Base-by-base conservation (phyloP, 2,329 filamentous ascomycete genomes). In the Plenodomus lindquistii region DNA sequence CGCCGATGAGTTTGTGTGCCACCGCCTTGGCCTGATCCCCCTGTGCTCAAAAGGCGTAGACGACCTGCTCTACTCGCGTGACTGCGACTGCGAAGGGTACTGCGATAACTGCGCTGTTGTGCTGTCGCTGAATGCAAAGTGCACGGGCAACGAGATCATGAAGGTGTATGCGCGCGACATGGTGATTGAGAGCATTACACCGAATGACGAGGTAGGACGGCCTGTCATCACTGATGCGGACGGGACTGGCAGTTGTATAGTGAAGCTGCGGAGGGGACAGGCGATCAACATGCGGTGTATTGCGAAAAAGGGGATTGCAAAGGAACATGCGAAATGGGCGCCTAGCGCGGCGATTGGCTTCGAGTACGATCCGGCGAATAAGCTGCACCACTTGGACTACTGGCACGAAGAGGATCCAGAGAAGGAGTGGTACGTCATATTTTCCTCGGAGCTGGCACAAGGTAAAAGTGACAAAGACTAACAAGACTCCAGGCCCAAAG, bases 241-340 rank as follows among this genome's bases (percentile, higher is more conserved):
- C 42, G 86, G 86, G 10, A 84, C 88, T 48, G 94, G 94, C 1
- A 84, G 88, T 37, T 80, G 97, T 60, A 93, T 99, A 58, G 89
- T 88, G 66, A 97, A 97, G 79, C 77, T 99, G 68, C 83, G 93
- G 49, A 88, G 87, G 67, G 91, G 88, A 2, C 94, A 99, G 75
- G 91, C 96, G 73, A 77, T 99, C 52, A 87, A 91, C 71, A 84
- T 99, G 67, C 89, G 84, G 53, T 97, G 93, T 70, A 88, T 97
- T 58, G 94, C 93, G 42, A 97, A 96, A 81, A 97, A 97, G 81
- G 94, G 94, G 1, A 97, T 97, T 57, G 92, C 93, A 31, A 99
- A 99, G 79, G 94, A 99, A 73, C 94, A 99, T 74, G 90, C 94
- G 9, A 99, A 99, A 75, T 99, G 94, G 94, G 89, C 91, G 65